Percentiles rank a stretch among this genome's conserved stretches.
Evolutionary conservation across 768 basidiomycete genomes (phyloP).

Genomic region (Podaxis pistillaris): DNA sequence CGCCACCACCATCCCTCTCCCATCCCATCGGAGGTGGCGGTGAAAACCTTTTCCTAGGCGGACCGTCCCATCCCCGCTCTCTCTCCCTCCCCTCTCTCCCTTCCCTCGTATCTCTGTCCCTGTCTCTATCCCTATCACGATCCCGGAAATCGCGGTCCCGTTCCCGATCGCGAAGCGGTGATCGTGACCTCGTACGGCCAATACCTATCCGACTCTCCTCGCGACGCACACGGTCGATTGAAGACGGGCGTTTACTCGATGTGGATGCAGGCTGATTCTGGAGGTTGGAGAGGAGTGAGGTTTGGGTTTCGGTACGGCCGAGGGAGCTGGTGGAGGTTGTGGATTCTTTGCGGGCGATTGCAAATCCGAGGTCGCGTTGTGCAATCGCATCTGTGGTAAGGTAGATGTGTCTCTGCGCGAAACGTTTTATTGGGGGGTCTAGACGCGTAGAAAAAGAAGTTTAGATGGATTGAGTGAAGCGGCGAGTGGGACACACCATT

Average conservation of each 20-base stretch:
- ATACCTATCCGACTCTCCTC: slow-evolving; percentile 24
- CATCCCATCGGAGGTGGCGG: slow-evolving; percentile 42
- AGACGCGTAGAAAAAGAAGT: slow-evolving; percentile 5
- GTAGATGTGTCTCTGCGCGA: slow-evolving; percentile 85
- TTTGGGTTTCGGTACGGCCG: slow-evolving; percentile 34
- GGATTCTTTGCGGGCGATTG: slow-evolving; percentile 42
- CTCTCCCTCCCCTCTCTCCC: slow-evolving; percentile 32
- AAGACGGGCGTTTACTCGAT: slow-evolving; percentile 34
- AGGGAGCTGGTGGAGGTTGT: slow-evolving; percentile 19
- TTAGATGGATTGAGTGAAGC: slow-evolving; percentile 2
- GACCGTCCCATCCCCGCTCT: slow-evolving; percentile 34
- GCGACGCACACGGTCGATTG: slow-evolving; percentile 34
- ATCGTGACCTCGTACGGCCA: slow-evolving; percentile 25
- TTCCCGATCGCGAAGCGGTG: slow-evolving; percentile 23
- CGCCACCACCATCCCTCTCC: slow-evolving; percentile 36
- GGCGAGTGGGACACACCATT: slow-evolving; percentile 52
- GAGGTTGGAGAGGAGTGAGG: slow-evolving; percentile 25
- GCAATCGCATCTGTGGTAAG: slow-evolving; percentile 87
- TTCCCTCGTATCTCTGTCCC: slow-evolving; percentile 8
- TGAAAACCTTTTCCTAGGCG: slow-evolving; percentile 47
- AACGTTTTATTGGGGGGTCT: slow-evolving; percentile 91
- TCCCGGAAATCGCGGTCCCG: slow-evolving; percentile 20
- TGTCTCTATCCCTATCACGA: slow-evolving; percentile 20
- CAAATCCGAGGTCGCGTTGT: slow-evolving; percentile 82
- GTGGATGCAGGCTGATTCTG: slow-evolving; percentile 15